Evolutionary conservation across 176 grass and related monocot species (phyloP), one percentile per base, ranked within the genome.

Genomic region (Ampelocalamus luodianensis): DNA sequence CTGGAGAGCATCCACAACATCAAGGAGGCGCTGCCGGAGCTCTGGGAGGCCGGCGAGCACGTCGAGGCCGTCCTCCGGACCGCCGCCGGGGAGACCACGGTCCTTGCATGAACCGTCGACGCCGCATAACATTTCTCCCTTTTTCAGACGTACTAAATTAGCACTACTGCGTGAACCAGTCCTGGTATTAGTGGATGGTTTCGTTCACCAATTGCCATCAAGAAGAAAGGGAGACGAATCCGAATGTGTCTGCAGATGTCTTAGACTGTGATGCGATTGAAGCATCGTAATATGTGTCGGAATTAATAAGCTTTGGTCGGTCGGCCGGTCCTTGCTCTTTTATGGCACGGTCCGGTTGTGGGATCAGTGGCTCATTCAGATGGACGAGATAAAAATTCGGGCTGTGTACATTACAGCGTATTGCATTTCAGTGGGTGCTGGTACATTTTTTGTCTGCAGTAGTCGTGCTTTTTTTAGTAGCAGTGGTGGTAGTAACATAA

Each of bases 1-100:
- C 89, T 98, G 15, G 91, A 92, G 73, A 98, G 93, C 90, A 94
- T 98, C 74, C 96, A 98, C 87, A 98, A 98, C 91, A 89, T 98
- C 70, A 94, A 84, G 68, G 96, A 98, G 72, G 93, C 91, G 16
- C 82, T 95, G 83, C 96, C 96, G 39, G 93, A 92, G 91, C 91
- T 98, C 60, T 98, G 96, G 88, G 77, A 89, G 72, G 76, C 34
- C 23, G 80, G 87, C 37, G 91, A 93, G 44, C 71, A 93, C 44
- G 72, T 77, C 60, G 89, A 91, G 46, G 78, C 69, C 8, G 83
- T 95, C 17, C 71, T 98, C 78, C 72, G 88, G 27, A 61, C 93
- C 22, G 27, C 90, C 61, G 38, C 88, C 23, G 87, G 88, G 0
- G 96, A 98, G 82, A 89, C 96, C 72, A 85, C 89, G 15, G 91